These are phyloP conservation scores for Sergeia podlipaevii DNA, from an alignment of 208 protist species.

Conservation along the genomic window DNA sequence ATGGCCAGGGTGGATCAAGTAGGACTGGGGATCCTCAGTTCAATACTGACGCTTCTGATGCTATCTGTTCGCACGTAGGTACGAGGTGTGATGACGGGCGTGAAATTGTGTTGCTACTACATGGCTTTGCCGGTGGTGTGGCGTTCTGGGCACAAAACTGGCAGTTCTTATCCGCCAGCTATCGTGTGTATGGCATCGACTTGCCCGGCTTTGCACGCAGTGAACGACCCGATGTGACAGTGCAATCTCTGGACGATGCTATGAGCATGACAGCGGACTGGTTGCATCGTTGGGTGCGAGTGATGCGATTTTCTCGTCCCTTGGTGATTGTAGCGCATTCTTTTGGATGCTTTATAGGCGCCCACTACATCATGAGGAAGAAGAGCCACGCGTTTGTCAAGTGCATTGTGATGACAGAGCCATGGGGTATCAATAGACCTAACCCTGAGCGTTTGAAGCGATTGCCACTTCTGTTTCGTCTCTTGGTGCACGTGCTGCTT, in stretches of 20 bases:
- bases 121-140: conserved; percentile 64
- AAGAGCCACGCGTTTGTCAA: conserved; percentile 15
- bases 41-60: too few species aligned
- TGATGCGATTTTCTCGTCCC: conserved; percentile 22
- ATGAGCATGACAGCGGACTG: conserved; percentile 36
- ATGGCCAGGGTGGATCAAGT: too few species aligned
- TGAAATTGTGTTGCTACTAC: conserved; percentile 42
- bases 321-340: conserved; percentile 56
- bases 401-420: conserved; percentile 38
- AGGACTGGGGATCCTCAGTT: too few species aligned
- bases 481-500: conserved; percentile 32
- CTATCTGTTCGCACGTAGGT: too few species aligned
- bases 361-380: conserved; percentile 37
- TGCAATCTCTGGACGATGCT: conserved; percentile 20
- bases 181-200: conserved; percentile 52
- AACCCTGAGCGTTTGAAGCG: conserved; percentile 16
- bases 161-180: conserved; percentile 34
- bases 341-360: conserved; percentile 46
- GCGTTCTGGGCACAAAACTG: conserved; percentile 68
- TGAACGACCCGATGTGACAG: conserved; percentile 15
- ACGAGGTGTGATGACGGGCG: background rate
- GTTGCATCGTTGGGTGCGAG: conserved; percentile 34
- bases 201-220: conserved; percentile 59
- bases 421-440: conserved; percentile 50
- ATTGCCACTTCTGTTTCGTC: conserved; percentile 15